Evolutionary conservation across 2,329 filamentous ascomycete genomes (phyloP).

Genomic region (Trichothecium sympodiale): DNA sequence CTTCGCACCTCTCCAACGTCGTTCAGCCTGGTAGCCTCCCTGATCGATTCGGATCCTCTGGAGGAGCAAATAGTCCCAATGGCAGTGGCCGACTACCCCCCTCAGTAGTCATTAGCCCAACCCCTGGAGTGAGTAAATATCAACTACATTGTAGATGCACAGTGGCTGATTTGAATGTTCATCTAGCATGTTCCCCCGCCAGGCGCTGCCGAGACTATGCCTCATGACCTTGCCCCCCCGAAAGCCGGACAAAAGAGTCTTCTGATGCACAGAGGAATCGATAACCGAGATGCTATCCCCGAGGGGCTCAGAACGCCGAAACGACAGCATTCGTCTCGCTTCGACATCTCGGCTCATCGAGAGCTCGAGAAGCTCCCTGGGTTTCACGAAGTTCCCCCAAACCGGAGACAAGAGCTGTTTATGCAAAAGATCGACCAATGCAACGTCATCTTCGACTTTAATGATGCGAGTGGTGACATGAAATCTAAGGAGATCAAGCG

Average conservation of each 20-base stretch:
- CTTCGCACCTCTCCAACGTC: slow-evolving; percentile 24
- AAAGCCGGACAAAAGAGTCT: slow-evolving; percentile 79
- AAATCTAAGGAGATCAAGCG: slow-evolving; percentile 99
- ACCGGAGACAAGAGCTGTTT: slow-evolving; percentile 89
- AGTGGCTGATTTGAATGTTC: slow-evolving; percentile 3
- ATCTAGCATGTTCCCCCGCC: slow-evolving; percentile 74
- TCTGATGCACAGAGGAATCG: slow-evolving; percentile 72
- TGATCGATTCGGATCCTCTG: slow-evolving; percentile 30
- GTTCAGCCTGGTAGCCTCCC: slow-evolving; percentile 22
- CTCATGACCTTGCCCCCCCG: slow-evolving; percentile 87
- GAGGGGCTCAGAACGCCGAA: slow-evolving; percentile 93
- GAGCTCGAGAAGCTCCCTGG: slow-evolving; percentile 95
- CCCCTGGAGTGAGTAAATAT: slow-evolving; percentile 61
- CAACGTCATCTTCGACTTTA: slow-evolving; percentile 99
- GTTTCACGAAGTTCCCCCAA: slow-evolving; percentile 94
- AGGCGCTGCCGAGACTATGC: slow-evolving; percentile 94
- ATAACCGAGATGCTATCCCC: slow-evolving; percentile 82
- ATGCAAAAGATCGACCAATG: slow-evolving; percentile 99
- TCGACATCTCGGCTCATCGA: slow-evolving; percentile 93
- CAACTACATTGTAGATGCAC: slow-evolving; percentile 2
- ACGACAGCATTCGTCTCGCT: slow-evolving; percentile 92
- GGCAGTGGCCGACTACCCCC: slow-evolving; percentile 49
- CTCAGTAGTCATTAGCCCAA: slow-evolving; percentile 89
- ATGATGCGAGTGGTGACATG: slow-evolving; percentile 96
- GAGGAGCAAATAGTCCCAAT: slow-evolving; percentile 23